Percentiles rank a stretch among this genome's conserved stretches.
Conservation (phyloP, 2,329 filamentous ascomycete genomes). For the Sclerotinia minor region DNA sequence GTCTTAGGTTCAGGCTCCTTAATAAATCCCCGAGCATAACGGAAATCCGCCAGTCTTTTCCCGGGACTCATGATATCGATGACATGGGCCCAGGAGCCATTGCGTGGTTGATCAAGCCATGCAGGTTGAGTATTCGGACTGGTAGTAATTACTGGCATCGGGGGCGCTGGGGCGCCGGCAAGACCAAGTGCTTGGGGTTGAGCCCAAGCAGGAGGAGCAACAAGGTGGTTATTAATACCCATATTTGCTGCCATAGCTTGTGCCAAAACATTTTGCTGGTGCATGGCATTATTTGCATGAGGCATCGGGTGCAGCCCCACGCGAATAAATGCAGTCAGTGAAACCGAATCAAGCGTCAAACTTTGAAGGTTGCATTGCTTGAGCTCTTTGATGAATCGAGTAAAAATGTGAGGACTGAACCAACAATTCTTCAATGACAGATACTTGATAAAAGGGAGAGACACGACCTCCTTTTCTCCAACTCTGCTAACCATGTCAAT, state of each 20-base stretch:
- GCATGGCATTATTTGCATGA: slow-evolving; percentile 21
- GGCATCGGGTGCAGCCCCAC: slow-evolving; percentile 30
- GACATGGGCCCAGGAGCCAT: slow-evolving; percentile 52
- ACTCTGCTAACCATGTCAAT: slow-evolving; percentile 39
- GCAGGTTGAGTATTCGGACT: slow-evolving; percentile 26
- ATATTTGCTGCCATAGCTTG: slow-evolving; percentile 15
- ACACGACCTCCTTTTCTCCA: slow-evolving; percentile 44
- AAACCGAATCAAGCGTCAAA: slow-evolving; percentile 64
- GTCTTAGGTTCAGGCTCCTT: slow-evolving; percentile 32
- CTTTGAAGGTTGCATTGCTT: slow-evolving; percentile 50
- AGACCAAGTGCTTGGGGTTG: neutral
- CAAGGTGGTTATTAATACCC: neutral
- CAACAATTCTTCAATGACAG: slow-evolving; percentile 69
- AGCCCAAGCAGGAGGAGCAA: neutral
- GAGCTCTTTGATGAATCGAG: slow-evolving; percentile 53
- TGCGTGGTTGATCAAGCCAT: slow-evolving; percentile 44
- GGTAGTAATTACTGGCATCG: slow-evolving; percentile 17
- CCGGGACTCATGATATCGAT: slow-evolving; percentile 54
- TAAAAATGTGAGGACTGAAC: slow-evolving; percentile 59
- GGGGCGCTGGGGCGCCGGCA: neutral
- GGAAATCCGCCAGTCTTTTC: slow-evolving; percentile 46
- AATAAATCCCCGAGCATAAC: slow-evolving; percentile 42
- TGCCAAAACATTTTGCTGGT: slow-evolving; percentile 20
- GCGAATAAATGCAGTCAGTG: slow-evolving; percentile 54
- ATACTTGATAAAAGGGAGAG: slow-evolving; percentile 57